Conservation (phyloP, 495 filamentous ascomycete genomes). For the Darksidea phi region DNA sequence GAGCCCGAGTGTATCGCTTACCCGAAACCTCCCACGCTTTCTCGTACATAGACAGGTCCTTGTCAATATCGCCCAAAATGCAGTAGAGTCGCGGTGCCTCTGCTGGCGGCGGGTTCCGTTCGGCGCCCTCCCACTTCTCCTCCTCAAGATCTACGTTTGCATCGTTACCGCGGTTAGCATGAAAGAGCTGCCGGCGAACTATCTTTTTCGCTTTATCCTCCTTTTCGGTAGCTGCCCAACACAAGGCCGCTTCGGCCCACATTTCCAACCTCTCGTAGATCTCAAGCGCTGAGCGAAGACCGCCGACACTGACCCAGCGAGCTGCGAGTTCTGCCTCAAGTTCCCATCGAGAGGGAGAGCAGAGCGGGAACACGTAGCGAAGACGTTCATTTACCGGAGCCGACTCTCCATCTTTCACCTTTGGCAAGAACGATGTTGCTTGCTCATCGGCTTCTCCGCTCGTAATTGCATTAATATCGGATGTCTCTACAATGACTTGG, state of each 20-base stretch:
- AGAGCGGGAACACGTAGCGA: constrained; percentile 76
- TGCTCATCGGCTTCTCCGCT: constrained; percentile 2
- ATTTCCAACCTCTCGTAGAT: constrained; percentile 94
- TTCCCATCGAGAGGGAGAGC: constrained; percentile 84
- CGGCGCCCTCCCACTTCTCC: constrained; percentile 49
- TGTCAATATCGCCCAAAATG: constrained; percentile 88
- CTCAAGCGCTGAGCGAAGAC: constrained; percentile 83
- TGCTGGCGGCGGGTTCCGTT: constrained; percentile 66
- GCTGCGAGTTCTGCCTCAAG: constrained; percentile 90
- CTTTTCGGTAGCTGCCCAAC: constrained; percentile 74
- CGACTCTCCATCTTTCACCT: constrained; percentile 69
- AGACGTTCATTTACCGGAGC: constrained; percentile 75
- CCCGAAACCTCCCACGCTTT: constrained; percentile 86
- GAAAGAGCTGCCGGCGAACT: constrained; percentile 74
- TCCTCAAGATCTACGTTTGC: constrained; percentile 55
- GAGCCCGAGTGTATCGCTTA: constrained; percentile 77
- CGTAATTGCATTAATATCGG: constrained; percentile 33
- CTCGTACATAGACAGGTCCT: constrained; percentile 69
- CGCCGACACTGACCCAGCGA: constrained; percentile 84
- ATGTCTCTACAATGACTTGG: constrained; percentile 89
- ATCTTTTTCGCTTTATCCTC: constrained; percentile 80
- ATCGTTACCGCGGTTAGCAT: constrained; percentile 48
- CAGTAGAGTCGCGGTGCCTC: constrained; percentile 89
- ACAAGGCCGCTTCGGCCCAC: constrained; percentile 94
- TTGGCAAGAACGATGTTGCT: constrained; percentile 77